Evolutionary conservation across 768 basidiomycete genomes (phyloP).

Genomic region (Pulveroboletus frians): DNA sequence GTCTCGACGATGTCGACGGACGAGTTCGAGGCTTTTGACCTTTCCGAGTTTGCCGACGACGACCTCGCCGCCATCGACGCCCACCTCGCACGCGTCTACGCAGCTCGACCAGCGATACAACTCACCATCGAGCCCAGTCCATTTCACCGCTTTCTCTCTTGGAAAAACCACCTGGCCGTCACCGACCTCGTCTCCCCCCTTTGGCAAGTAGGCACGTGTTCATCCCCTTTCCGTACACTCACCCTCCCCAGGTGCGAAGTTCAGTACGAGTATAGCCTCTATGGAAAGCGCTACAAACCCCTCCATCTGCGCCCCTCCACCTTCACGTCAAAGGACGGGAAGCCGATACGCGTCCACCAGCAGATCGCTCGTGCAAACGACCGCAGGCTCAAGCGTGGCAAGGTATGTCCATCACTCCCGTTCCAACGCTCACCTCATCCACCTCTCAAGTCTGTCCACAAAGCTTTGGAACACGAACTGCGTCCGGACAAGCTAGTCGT

Average conservation of each 20-base stretch:
- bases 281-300: slow-evolving; percentile 48
- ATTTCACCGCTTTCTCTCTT: slow-evolving; percentile 39
- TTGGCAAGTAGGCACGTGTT: slow-evolving; percentile 49
- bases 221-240: neutral
- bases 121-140: slow-evolving; percentile 36
- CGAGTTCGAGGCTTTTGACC: slow-evolving; percentile 46
- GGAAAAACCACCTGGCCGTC: slow-evolving; percentile 46
- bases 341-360: slow-evolving; percentile 50
- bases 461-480: slow-evolving; percentile 69
- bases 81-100: neutral
- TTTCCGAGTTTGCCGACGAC: slow-evolving; percentile 53
- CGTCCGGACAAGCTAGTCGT: slow-evolving; percentile 53
- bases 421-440: neutral
- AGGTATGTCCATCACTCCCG: slow-evolving; percentile 33
- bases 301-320: slow-evolving; percentile 47
- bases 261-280: slow-evolving; percentile 71
- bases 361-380: slow-evolving; percentile 53
- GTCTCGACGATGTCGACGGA: slow-evolving; percentile 20
- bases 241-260: slow-evolving; percentile 62
- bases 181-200: slow-evolving; percentile 57
- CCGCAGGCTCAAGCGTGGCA: slow-evolving; percentile 46
- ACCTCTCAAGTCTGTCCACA: slow-evolving; percentile 59
- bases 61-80: slow-evolving; percentile 44
- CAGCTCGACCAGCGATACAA: slow-evolving; percentile 31
- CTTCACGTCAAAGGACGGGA: slow-evolving; percentile 55